Base-by-base conservation (phyloP, 495 filamentous ascomycete species). In the Annulohypoxylon stygium region DNA sequence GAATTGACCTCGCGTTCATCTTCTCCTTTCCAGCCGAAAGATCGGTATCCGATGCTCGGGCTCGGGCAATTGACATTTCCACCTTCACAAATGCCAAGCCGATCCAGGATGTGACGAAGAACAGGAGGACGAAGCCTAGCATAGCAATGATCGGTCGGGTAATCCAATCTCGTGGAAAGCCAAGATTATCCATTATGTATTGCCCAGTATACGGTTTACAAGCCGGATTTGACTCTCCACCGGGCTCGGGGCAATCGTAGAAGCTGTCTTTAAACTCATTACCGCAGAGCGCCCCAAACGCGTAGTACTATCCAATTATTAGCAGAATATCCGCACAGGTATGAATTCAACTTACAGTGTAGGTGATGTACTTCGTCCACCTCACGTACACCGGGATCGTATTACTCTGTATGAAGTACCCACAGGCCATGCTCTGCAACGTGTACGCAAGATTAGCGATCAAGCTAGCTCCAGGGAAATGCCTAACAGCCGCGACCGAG, bases 371-470 rank as follows among this genome's bases (percentile, higher is more conserved):
- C 78, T 92, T 92, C 7, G 90, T 81, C 92, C 92, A 94, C 47
- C 91, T 81, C 16, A 91, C 86, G 76, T 92, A 94, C 3, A 93
- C 85, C 0, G 91, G 90, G 14, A 94, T 93, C 36, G 89, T 89
- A 41, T 90, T 86, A 10, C 85, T 79, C 70, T 93, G 91, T 26
- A 93, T 87, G 72, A 93, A 93, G 74, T 88, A 93, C 3, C 92
- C 92, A 69, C 90, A 92, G 0, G 88, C 84, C 85, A 93, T 86
- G 9, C 85, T 88, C 79, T 93, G 91, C 30, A 94, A 20, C 2
- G 92, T 94, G 75, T 89, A 93, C 1, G 79, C 86, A 47, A 93
- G 80, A 75, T 94, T 94, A 10, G 85, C 90, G 26, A 92, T 87
- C 12, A 93, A 71, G 54, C 84, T 77, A 0, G 75, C 75, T 2